Percentiles rank a stretch among this genome's conserved stretches.
Evolutionary conservation across 495 filamentous ascomycete species (phyloP).

Genomic region (Aspergillus diversus): DNA sequence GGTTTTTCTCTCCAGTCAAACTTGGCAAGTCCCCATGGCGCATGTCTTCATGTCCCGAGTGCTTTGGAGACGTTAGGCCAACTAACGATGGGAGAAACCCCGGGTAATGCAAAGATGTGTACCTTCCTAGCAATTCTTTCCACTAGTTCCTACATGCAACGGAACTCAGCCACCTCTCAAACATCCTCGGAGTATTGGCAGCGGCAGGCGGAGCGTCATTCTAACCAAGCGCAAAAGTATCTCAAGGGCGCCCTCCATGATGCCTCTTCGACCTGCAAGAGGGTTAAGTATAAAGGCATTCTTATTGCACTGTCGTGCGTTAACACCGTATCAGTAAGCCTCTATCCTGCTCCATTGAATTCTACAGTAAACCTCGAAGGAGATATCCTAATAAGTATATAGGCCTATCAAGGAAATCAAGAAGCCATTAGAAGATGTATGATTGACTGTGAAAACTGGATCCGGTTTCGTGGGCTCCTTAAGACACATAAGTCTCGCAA

Average conservation of each 20-base stretch:
- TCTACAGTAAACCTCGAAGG: too few species aligned
- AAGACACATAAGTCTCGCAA: constrained; percentile 33
- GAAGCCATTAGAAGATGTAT: constrained; percentile 27
- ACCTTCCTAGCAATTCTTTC: constrained; percentile 29
- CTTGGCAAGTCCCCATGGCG: constrained; percentile 32
- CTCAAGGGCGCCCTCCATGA: constrained; percentile 26
- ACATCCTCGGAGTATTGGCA: constrained; percentile 8
- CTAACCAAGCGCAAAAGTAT: constrained; percentile 22
- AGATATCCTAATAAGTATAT: not conserved
- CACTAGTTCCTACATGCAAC: constrained; percentile 27
- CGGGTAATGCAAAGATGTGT: constrained; percentile 27
- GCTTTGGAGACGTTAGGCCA: constrained; percentile 30
- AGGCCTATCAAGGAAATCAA: constrained; percentile 24
- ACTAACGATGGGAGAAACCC: constrained; percentile 26
- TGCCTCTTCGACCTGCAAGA: constrained; percentile 22
- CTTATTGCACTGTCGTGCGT: constrained; percentile 35
- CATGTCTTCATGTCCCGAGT: constrained; percentile 29
- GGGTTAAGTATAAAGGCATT: constrained; percentile 35
- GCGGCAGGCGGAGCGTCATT: constrained; percentile 1
- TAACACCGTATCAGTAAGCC: constrained; percentile 17
- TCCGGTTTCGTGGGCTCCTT: constrained; percentile 24
- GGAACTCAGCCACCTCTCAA: constrained; percentile 17
- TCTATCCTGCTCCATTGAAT: not conserved
- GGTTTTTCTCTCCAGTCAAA: constrained; percentile 27
- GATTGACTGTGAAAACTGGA: constrained; percentile 33